Percentiles rank a stretch among this genome's conserved stretches.
phyloP scores from a whole-genome alignment of 352 stramenopile genomes.

The Globisporangium abappressorium region DNA sequence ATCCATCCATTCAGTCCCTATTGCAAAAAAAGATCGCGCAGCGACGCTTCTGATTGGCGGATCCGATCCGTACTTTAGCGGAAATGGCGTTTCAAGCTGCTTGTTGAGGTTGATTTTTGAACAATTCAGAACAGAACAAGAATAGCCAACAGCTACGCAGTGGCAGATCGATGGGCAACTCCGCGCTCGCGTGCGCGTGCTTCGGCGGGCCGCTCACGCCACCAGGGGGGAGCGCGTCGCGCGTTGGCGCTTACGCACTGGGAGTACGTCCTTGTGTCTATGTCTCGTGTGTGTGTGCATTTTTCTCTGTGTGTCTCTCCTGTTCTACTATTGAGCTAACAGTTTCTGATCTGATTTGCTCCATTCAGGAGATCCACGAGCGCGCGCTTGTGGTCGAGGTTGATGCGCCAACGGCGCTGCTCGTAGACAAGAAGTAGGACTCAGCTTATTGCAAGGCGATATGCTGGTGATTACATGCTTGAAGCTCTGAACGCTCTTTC shows the following conservation, averaged over 20 bases:
- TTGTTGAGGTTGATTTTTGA: slow-evolving; percentile 5
- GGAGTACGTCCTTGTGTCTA: not conserved
- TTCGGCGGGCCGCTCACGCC: slow-evolving; percentile 6
- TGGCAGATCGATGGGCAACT: slow-evolving; percentile 20
- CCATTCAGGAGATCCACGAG: slow-evolving; percentile 4
- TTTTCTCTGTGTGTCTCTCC: not conserved
- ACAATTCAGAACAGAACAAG: not conserved
- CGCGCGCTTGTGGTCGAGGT: slow-evolving; percentile 13
- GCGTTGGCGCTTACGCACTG: not conserved
- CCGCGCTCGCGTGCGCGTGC: slow-evolving; percentile 21
- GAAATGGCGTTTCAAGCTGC: slow-evolving; percentile 1
- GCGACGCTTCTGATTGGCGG: slow-evolving; percentile 6
- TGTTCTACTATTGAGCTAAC: not conserved
- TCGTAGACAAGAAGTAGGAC: not conserved
- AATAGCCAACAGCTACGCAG: not conserved
- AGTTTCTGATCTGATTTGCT: not conserved
- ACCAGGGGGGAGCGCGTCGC: no score
- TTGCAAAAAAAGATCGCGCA: slow-evolving; percentile 13
- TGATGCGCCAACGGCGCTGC: slow-evolving; percentile 11
- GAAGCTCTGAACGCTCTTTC: not conserved
- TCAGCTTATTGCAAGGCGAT: no score
- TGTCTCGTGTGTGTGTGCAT: not conserved
- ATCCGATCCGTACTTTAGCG: slow-evolving; percentile 4
- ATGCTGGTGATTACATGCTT: no score
- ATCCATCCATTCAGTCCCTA: slow-evolving; percentile 4